Evolutionary conservation across 139 green algal species (phyloP), one percentile per base, ranked within the genome.

Genomic region (Asterochloris erici): DNA sequence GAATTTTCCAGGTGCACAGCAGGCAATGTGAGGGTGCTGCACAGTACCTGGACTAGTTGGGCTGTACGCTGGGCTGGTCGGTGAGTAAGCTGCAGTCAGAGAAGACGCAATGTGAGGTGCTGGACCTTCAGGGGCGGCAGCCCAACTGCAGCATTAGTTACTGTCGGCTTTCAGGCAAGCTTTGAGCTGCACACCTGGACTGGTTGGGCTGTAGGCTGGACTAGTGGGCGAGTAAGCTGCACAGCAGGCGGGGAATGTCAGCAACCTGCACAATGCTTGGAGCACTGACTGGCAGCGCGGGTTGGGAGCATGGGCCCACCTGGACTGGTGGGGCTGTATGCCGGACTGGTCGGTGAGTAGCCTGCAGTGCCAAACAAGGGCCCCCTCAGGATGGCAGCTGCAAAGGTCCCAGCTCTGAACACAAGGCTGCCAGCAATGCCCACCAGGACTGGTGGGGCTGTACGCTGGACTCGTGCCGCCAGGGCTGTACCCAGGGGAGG

Each of bases 251-350:
- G 54, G 10, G 23, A 62, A 29, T 26, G 19, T 60, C 17, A 23
- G 71, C 71, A 77, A 14, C 0, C 19, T 29, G 12, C 23, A 28
- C 47, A 24, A 10, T 60, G 12, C 73, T 62, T 10, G 0, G 28
- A 77, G 54, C 14, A 16, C 12, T 28, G 28, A 77, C 1, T 61
- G 24, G 13, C 71, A 60, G 9, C 15, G 21, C 12, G 0, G 12
- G 54, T 12, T 62, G 69, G 47, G 28, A 68, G 38, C 19, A 24
- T n/a, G 27, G 21, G 63, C 54, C 93, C 93, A 0, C 86, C 82
- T 12, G 92, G 93, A 15, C 83, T 92, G 0, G 93, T 96, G 26
- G 94, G 94, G 73, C 69, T 86, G 82, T 94, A 92, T 0, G 81
- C 84, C 38, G 90, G 89, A 19, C 28, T 81, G 9, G 89, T 93